These are phyloP conservation scores for Primulina huaijiensis DNA, from an alignment of 257 asterid species.

Conservation along the genomic window DNA sequence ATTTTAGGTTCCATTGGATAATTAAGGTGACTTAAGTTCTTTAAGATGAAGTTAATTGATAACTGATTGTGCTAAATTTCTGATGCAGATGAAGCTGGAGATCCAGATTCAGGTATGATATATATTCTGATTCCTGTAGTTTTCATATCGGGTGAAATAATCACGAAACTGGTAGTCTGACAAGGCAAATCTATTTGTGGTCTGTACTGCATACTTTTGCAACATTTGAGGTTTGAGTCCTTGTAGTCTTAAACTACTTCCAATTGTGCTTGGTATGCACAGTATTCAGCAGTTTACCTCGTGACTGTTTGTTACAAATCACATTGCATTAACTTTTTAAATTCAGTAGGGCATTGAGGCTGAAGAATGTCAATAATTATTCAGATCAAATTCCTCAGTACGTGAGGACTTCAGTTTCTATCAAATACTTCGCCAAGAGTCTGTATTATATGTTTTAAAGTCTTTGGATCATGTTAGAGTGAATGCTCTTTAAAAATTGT, in stretches of 20 bases:
- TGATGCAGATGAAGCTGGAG: constrained; percentile 55
- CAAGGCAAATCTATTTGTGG: constrained; percentile 5
- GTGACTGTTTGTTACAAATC: background rate
- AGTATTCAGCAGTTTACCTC: constrained; percentile 4
- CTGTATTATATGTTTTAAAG: background rate
- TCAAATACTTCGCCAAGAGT: background rate
- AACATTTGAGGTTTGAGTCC: constrained; percentile 1
- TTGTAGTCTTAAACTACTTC: constrained; percentile 6
- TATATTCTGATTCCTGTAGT: background rate
- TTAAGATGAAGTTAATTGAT: constrained; percentile 25
- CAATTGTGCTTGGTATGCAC: constrained; percentile 2
- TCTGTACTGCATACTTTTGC: background rate
- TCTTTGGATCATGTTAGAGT: background rate
- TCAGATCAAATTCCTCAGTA: constrained; percentile 1
- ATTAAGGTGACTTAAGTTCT: constrained; percentile 12
- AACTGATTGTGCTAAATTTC: constrained; percentile 21
- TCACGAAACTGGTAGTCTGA: constrained; percentile 5
- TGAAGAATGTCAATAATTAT: background rate
- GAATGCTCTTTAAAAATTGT: constrained; percentile 2
- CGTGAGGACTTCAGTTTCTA: constrained; percentile 11
- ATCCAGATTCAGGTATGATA: constrained; percentile 82
- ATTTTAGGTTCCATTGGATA: constrained; percentile 9
- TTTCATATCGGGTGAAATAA: constrained; percentile 8
- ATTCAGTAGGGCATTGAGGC: background rate
- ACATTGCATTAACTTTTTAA: background rate